phyloP scores from a whole-genome alignment of 2,329 filamentous ascomycete genomes.

The Diaporthe velutina region DNA sequence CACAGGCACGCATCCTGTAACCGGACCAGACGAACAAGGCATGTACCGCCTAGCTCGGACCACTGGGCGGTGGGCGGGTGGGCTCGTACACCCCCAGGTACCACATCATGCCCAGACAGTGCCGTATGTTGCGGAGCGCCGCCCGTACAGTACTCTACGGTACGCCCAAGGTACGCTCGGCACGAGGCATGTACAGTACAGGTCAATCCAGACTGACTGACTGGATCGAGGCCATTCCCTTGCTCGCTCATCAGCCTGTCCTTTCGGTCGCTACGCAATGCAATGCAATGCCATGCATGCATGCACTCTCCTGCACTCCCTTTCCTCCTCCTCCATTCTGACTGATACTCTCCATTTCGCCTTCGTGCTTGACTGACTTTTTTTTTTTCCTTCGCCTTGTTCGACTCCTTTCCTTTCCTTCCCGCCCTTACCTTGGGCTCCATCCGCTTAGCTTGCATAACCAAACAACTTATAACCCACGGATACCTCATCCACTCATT shows the following conservation, averaged over 20 bases:
- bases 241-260: conserved; percentile 35
- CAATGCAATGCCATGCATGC: conserved; percentile 37
- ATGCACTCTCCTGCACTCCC: conserved; percentile 37
- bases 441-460: conserved; percentile 33
- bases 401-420: conserved; percentile 34
- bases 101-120: conserved; percentile 12
- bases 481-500: conserved; percentile 38
- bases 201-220: conserved; percentile 22
- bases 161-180: conserved; percentile 20
- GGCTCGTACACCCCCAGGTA: conserved; percentile 10
- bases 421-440: conserved; percentile 36
- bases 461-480: conserved; percentile 35
- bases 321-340: conserved; percentile 37
- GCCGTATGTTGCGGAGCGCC: neutral
- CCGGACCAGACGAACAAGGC: conserved; percentile 32
- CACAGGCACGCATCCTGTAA: conserved; percentile 33
- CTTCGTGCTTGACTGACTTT: conserved; percentile 36
- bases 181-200: conserved; percentile 26
- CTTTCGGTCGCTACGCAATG: conserved; percentile 36
- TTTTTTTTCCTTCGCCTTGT: conserved; percentile 6
- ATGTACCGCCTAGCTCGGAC: conserved; percentile 28
- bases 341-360: conserved; percentile 38
- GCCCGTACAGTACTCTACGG: conserved; percentile 9
- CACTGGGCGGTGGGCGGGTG: conserved; percentile 19
- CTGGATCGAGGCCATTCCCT: conserved; percentile 34